Base-by-base conservation (phyloP, 192 early-diverging fungal genomes). In the Coemansia sp. region DNA sequence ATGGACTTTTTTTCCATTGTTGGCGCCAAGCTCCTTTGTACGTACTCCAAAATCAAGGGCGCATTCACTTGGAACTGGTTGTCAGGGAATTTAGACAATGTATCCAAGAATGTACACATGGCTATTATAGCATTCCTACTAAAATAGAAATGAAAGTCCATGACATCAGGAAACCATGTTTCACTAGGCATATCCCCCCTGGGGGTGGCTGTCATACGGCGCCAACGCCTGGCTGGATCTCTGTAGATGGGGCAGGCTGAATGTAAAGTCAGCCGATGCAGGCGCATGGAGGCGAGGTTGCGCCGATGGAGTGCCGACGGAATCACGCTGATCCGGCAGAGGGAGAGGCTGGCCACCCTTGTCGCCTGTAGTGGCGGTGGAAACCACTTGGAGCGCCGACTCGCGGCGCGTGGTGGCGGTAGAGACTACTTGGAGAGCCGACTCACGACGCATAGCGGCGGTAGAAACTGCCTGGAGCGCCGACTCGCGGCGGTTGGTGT, bases 181-280 rank as follows among this genome's bases (percentile, higher is more conserved):
- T 54, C 51, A 54, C 27, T 19, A 48, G n/a, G 19, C 45, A 19
- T 42, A 6, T 4, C 46, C 46, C 46, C 19, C 0, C 19, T 50
- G 46, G 13, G 10, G 51, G 41, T 42, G 41, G 41, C 41, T 42
- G 51, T 27, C 31, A 54, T 14, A 31, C 13, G 13, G 51, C 51
- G 13, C 51, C 31, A 11, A 54, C 51, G 16, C 51, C 29, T 33
- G 51, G n/a, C 51, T 54, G 51, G 29, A 31, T 54, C 33, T 57
- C 54, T 34, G 54, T 16, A n/a, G 54, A 57, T 34, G 54, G 54
- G 54, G 54, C 54, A 57, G 7, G 31, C 54, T 57, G 54, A 57
- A 57, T 16, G 54, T 57, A 35, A 57, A 57, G 29, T 34, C 54
- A 27, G 50, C 19, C 21, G 50, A 51, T 34, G 33, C 7, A 34